Percentiles rank a stretch among this genome's conserved stretches.
Evolutionary conservation across 1,284 basidiomycete genomes (phyloP).

Genomic region (Apiotrichum sp.): DNA sequence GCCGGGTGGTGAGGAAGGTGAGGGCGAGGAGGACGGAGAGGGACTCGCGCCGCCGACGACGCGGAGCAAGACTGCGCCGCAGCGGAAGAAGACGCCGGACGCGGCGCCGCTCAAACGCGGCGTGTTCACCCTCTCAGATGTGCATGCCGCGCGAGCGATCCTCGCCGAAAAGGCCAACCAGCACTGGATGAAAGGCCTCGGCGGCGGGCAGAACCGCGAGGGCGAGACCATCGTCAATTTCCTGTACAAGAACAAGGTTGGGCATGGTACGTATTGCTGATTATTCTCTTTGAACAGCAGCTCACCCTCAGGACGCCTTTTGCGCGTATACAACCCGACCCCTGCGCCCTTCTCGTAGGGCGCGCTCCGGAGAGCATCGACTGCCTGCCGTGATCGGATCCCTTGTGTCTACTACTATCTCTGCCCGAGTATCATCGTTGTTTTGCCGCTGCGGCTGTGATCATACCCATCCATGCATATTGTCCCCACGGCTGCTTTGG

Average conservation of each 20-base stretch:
- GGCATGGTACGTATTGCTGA: conserved; percentile 34
- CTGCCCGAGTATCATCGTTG: too few species aligned
- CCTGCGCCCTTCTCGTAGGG: conserved; percentile 12
- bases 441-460: too few species aligned
- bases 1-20: not conserved
- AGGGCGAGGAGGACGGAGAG: conserved; percentile 4
- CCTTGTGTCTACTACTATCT: too few species aligned
- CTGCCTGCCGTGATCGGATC: too few species aligned
- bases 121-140: conserved; percentile 42
- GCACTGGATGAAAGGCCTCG: conserved; percentile 44
- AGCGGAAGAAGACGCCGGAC: conserved; percentile 23
- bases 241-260: conserved; percentile 46
- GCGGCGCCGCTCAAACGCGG: conserved; percentile 23
- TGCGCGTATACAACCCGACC: conserved; percentile 39
- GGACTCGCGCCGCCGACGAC: conserved; percentile 33
- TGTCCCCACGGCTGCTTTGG: too few species aligned
- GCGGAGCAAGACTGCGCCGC: conserved; percentile 36
- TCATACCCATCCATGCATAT: too few species aligned
- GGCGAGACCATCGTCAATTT: conserved; percentile 45
- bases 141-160: conserved; percentile 33
- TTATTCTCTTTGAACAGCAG: not conserved
- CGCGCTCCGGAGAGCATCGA: too few species aligned
- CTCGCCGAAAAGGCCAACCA: conserved; percentile 44
- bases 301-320: conserved; percentile 24
- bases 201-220: conserved; percentile 45